A percentile compares a stretch with the other conserved stretches of the same genome.
phyloP scores from a whole-genome alignment of 495 filamentous ascomycete species.

The Lasiosphaeria ovina region DNA sequence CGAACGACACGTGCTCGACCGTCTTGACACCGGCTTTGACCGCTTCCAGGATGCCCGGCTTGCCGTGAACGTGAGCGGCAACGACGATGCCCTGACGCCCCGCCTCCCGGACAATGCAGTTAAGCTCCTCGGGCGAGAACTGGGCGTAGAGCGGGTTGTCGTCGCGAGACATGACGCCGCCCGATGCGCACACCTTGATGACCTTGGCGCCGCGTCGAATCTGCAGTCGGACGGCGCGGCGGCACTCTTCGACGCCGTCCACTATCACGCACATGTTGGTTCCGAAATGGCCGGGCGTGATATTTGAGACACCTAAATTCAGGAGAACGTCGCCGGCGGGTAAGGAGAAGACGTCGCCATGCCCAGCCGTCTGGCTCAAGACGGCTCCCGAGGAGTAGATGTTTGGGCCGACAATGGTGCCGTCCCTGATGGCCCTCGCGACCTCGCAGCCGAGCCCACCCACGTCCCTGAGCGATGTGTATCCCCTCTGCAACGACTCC shows the following conservation, averaged over 20 bases:
- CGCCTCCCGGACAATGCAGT: slow-evolving; percentile 50
- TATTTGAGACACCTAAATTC: not conserved
- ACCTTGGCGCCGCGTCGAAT: slow-evolving; percentile 49
- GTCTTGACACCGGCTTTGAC: slow-evolving; percentile 45
- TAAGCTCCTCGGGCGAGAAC: slow-evolving; percentile 51
- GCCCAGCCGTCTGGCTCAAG: slow-evolving; percentile 50
- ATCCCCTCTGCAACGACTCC: slow-evolving; percentile 43
- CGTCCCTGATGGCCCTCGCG: slow-evolving; percentile 42
- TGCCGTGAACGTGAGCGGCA: slow-evolving; percentile 52
- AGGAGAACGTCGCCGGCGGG: slow-evolving; percentile 37
- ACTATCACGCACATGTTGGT: slow-evolving; percentile 30
- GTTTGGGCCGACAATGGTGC: slow-evolving; percentile 46
- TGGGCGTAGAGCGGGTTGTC: slow-evolving; percentile 49
- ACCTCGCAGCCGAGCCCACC: slow-evolving; percentile 47
- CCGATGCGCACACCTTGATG: slow-evolving; percentile 52
- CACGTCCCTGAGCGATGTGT: slow-evolving; percentile 53
- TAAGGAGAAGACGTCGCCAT: slow-evolving; percentile 43
- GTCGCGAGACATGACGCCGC: slow-evolving; percentile 45
- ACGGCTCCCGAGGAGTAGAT: slow-evolving; percentile 43
- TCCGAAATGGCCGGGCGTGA: slow-evolving; percentile 24
- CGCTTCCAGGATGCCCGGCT: slow-evolving; percentile 50
- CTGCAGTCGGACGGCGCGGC: slow-evolving; percentile 45
- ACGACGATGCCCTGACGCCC: slow-evolving; percentile 41
- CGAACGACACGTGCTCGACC: slow-evolving; percentile 47
- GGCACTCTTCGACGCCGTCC: slow-evolving; percentile 50